Conservation (phyloP, 2,329 filamentous ascomycete species). For the Colletotrichum brevisporum region DNA sequence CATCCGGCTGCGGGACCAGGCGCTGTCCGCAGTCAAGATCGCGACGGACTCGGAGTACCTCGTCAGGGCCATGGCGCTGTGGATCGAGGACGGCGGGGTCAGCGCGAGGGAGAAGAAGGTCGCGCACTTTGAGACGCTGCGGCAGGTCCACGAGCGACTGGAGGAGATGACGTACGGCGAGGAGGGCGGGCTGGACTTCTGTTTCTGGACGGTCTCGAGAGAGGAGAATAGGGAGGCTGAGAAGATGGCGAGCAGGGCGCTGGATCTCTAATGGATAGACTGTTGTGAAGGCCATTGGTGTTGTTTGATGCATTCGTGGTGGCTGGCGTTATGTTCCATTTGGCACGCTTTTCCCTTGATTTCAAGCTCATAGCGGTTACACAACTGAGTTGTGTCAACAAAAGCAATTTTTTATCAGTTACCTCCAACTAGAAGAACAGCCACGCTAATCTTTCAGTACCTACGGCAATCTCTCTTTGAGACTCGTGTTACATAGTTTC, state of each 20-base stretch:
- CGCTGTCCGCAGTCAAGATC: constrained; percentile 34
- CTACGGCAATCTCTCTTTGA: no score
- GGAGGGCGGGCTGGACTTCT: constrained; percentile 34
- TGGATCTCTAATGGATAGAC: background rate
- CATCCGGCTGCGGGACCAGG: constrained; percentile 1
- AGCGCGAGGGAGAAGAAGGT: constrained; percentile 14
- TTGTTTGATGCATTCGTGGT: no score
- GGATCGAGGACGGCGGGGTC: constrained; percentile 39
- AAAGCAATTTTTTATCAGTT: no score
- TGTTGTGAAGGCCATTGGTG: no score
- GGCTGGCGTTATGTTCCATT: no score
- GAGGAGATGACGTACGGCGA: constrained; percentile 39
- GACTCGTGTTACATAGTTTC: no score
- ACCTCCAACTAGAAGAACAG: no score
- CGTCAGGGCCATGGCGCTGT: constrained; percentile 38
- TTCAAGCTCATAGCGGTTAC: no score
- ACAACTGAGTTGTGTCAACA: no score
- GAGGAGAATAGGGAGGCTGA: constrained; percentile 41
- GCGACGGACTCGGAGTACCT: constrained; percentile 41
- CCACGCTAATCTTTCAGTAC: no score
- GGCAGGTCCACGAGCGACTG: constrained; percentile 32
- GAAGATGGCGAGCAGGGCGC: constrained; percentile 33
- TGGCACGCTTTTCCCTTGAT: no score
- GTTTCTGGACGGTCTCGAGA: constrained; percentile 42
- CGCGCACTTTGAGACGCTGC: constrained; percentile 33